Conservation (phyloP, 2,329 filamentous ascomycete genomes). For the Cytospora chrysosperma region DNA sequence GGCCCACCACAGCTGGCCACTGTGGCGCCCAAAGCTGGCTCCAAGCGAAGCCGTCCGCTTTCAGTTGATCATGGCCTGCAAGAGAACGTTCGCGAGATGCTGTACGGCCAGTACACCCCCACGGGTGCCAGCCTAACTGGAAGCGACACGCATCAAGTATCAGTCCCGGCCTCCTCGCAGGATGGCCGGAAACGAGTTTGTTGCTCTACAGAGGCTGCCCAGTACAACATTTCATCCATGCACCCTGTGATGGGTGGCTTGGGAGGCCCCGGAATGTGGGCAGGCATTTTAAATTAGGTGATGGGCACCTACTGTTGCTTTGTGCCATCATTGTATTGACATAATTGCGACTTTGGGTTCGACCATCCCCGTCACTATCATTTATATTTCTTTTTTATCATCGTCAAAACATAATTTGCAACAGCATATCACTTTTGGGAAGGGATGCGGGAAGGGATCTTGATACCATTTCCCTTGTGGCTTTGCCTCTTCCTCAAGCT, state of each 20-base stretch:
- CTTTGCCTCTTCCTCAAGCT: constrained; percentile 4
- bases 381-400: constrained; percentile 1
- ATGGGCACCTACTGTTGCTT: constrained; percentile 16
- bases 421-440: constrained; percentile 2
- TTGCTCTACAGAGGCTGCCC: constrained; percentile 59
- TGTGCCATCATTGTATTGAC: neutral
- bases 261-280: constrained; percentile 65
- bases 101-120: constrained; percentile 41
- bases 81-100: constrained; percentile 65
- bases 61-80: constrained; percentile 62
- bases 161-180: constrained; percentile 42
- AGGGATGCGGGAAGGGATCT: constrained; percentile 9
- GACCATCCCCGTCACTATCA: constrained; percentile 16
- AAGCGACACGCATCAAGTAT: constrained; percentile 37
- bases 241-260: constrained; percentile 51
- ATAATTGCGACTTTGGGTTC: neutral
- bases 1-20: constrained; percentile 35
- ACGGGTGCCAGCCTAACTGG: constrained; percentile 35
- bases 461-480: constrained; percentile 20
- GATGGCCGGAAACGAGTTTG: constrained; percentile 64
- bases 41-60: constrained; percentile 59
- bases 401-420: neutral
- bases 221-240: constrained; percentile 46
- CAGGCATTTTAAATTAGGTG: constrained; percentile 61
- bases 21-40: constrained; percentile 38